These are phyloP conservation scores for Eucalyptus regnans DNA, from an alignment of 345 rosid genomes.

Conservation along the genomic window DNA sequence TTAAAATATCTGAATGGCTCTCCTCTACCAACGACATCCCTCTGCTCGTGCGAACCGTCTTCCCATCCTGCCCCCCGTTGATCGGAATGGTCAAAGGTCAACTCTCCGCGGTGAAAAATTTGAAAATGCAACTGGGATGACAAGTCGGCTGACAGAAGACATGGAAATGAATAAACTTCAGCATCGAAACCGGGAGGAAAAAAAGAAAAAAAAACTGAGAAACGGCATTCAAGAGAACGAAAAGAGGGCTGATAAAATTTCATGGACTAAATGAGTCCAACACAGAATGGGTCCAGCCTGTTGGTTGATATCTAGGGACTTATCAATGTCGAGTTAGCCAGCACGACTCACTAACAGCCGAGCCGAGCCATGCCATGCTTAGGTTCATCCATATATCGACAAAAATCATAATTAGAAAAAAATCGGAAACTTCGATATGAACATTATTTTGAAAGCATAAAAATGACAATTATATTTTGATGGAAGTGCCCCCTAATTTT, in stretches of 20 bases:
- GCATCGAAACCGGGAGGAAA: neutral
- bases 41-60: neutral
- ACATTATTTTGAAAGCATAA: neutral
- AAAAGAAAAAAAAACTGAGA: neutral
- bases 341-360: neutral
- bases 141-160: neutral
- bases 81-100: neutral
- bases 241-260: neutral
- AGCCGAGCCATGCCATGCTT: rapidly evolving
- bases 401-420: neutral
- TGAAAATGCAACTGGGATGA: neutral
- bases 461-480: neutral
- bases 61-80: neutral
- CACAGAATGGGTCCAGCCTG: rapidly evolving
- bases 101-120: neutral
- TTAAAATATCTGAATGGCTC: neutral
- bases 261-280: neutral
- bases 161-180: neutral
- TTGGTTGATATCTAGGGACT: rapidly evolving
- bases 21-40: neutral
- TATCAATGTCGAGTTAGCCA: neutral
- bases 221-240: neutral
- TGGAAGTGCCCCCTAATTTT: neutral
- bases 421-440: rapidly evolving
- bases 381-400: rapidly evolving